Base-by-base conservation (phyloP, 306 rosid genomes). In the Bauhinia variegata region DNA sequence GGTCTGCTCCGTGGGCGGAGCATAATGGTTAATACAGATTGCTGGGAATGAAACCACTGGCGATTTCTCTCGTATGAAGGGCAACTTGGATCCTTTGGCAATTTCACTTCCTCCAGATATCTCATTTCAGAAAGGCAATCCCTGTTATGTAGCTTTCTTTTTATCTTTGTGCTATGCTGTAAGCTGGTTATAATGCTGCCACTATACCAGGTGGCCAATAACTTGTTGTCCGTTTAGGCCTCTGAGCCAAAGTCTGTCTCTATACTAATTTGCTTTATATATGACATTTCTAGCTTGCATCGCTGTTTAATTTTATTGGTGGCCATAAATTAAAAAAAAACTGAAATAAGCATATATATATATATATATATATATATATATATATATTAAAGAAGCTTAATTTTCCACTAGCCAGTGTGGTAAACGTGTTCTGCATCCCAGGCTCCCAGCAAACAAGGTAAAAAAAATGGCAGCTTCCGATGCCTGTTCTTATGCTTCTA, bases 71-170 rank as follows among this genome's bases (percentile, higher is more conserved):
- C 50, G 68, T 70, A 68, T 5, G 60, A 66, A 86, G 99, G 99
- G 96, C 99, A 95, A 90, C 95, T 84, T 83, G 89, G 43, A 85
- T 82, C 89, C 99, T 90, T 89, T 88, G 97, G 99, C 99, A 90
- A 83, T 86, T 87, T 75, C 70, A 60, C 67, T 74, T 69, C 80
- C 83, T 48, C 61, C 32, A n/a, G n/a, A n/a, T n/a, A 54, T 37
- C 65, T 58, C 80, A 58, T 70, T 44, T 28, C 49, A 37, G 16
- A 72, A 61, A 58, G 75, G 68, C 67, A 59, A 58, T 59, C 59
- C 38, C 33, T 74, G 39, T 58, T 55, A n/a, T n/a, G n/a, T n/a
- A n/a, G n/a, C 42, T 55, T 36, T 8, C 66, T 63, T 11, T 59
- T 75, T 28, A 54, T 19, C 12, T 31, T 17, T 42, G 39, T 23